Evolutionary conservation across 352 stramenopile genomes (phyloP), one percentile per base, ranked within the genome.

Genomic region (Pythium coloratum): DNA sequence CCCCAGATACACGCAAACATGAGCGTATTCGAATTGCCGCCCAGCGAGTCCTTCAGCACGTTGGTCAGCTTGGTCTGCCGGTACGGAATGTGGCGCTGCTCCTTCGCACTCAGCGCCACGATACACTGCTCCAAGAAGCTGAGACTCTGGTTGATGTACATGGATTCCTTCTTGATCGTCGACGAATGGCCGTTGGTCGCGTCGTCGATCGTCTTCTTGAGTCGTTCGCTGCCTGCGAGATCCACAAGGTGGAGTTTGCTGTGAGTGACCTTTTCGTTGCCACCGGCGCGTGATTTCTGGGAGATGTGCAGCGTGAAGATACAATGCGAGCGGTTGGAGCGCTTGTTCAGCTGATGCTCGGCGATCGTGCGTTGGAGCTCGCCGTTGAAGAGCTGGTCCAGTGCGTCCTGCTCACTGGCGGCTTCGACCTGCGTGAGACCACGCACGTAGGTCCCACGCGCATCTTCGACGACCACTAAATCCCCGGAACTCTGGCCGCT

Each of bases 91-190:
- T 98, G 90, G 5, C 80, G 72, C 40, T 73, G 75, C 58, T 88
- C 79, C 44, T 89, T 80, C 1, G 84, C 73, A 16, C 82, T 86
- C 33, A 98, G 72, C 10, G 92, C 93, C 5, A 98, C 86, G 63
- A 98, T 97, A 67, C 94, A 98, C 66, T 98, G 93, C 81, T 99
- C 91, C 26, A 99, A 76, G 63, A 97, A 98, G 54, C 92, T 97
- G 38, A 99, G 77, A 40, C 88, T 97, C 78, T 97, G 94, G 76
- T 99, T 99, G 68, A 99, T 98, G 78, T 98, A 98, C 83, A 96
- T 98, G 44, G 87, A 97, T 70, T 99, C 97, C 69, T 98, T 97
- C 81, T 98, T 97, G 70, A 98, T 96, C 2, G 91, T 95, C 33
- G 84, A 81, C 55, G 88, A 56, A 33, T 62, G 40, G 32, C 59